Conservation (phyloP, 768 basidiomycete species). For the Auriscalpium orientale region DNA sequence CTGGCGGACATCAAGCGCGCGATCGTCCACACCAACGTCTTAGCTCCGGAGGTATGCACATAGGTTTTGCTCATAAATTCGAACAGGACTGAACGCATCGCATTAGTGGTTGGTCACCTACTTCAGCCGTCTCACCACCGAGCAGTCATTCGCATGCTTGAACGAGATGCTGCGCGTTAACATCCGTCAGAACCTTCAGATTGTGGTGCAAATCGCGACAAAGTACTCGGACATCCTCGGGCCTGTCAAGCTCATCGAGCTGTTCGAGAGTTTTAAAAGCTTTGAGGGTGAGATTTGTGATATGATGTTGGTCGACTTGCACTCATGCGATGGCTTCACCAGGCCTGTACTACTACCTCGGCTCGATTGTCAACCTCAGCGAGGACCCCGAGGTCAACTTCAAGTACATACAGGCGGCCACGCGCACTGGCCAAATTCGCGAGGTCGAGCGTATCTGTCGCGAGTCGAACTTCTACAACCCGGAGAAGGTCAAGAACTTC, state of each 20-base stretch:
- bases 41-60: constrained; percentile 69
- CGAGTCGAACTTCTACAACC: constrained; percentile 95
- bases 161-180: constrained; percentile 97
- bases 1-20: constrained; percentile 98
- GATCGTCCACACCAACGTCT: constrained; percentile 82
- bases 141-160: constrained; percentile 93
- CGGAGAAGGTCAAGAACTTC: constrained; percentile 99
- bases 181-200: constrained; percentile 94
- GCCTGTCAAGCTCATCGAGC: constrained; percentile 94
- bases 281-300: constrained; percentile 64
- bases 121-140: constrained; percentile 94
- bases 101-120: constrained; percentile 90
- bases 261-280: constrained; percentile 97
- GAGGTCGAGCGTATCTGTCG: constrained; percentile 98
- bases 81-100: neutral
- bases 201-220: constrained; percentile 95
- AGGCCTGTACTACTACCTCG: constrained; percentile 98
- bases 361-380: constrained; percentile 94
- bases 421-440: constrained; percentile 94
- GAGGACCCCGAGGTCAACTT: constrained; percentile 97
- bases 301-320: neutral
- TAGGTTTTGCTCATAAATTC: neutral
- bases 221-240: constrained; percentile 98
- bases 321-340: neutral
- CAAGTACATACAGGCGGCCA: constrained; percentile 99